Evolutionary conservation across 371 early-diverging fungal species (phyloP).

Genomic region (Apophysomyces sp.): DNA sequence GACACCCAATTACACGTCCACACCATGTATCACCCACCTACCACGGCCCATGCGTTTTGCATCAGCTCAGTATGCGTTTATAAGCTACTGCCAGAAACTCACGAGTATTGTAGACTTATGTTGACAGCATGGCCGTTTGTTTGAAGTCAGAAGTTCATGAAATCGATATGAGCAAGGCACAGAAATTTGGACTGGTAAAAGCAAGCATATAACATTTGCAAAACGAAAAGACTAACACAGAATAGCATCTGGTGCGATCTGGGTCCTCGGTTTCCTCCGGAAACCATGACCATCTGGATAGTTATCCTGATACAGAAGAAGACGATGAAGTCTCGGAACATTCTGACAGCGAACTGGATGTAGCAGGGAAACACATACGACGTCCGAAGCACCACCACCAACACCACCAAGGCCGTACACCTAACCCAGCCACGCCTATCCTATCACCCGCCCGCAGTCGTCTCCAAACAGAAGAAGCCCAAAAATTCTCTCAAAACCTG

Average conservation of each 20-base stretch:
- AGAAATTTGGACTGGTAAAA: constrained; percentile 15
- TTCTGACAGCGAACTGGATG: constrained; percentile 30
- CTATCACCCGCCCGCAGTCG: constrained; percentile 34
- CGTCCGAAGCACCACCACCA: constrained; percentile 5
- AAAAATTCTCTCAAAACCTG: constrained; percentile 14
- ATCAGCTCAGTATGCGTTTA: constrained; percentile 28
- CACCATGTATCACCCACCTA: constrained; percentile 33
- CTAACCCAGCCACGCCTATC: constrained; percentile 19
- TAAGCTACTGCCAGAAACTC: neutral
- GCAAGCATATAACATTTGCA: neutral
- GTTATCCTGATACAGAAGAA: constrained; percentile 57
- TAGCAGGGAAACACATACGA: constrained; percentile 1
- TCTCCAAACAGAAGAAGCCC: constrained; percentile 19
- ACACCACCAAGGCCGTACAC: constrained; percentile 13
- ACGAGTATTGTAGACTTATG: constrained; percentile 12
- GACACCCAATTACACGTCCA: constrained; percentile 21
- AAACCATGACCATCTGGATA: constrained; percentile 26
- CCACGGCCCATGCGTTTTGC: constrained; percentile 38
- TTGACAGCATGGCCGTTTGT: constrained; percentile 48
- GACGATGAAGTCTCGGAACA: constrained; percentile 37
- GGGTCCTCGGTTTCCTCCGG: constrained; percentile 29
- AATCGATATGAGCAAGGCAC: constrained; percentile 38
- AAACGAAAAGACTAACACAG: neutral
- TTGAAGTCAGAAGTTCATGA: constrained; percentile 60
- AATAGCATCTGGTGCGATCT: constrained; percentile 26